These are phyloP conservation scores for Fusarium keratoplasticum DNA, from an alignment of 2,329 filamentous ascomycete species.

Conservation along the genomic window DNA sequence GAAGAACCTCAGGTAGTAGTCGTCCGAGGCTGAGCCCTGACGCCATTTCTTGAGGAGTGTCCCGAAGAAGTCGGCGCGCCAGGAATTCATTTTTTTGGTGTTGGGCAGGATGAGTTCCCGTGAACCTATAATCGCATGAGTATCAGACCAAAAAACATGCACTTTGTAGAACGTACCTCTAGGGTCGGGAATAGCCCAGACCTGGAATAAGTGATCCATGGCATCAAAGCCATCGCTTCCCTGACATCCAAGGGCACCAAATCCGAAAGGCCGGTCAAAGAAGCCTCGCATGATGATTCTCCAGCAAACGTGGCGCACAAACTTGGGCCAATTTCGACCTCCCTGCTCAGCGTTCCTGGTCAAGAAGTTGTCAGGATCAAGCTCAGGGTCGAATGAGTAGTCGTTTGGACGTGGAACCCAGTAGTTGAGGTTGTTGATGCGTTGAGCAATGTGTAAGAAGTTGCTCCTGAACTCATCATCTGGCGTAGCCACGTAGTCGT, in stretches of 20 bases:
- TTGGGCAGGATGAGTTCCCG: conserved; percentile 2
- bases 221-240: conserved; percentile 9
- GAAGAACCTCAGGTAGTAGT: conserved; percentile 6
- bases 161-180: not conserved
- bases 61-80: conserved; percentile 16
- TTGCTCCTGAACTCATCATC: conserved; percentile 13
- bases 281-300: conserved; percentile 10
- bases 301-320: conserved; percentile 22
- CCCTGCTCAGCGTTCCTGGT: conserved; percentile 15
- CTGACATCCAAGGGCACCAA: conserved; percentile 14
- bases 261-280: conserved; percentile 12
- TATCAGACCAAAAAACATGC: not conserved
- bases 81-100: conserved; percentile 20
- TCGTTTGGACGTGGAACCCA: conserved; percentile 1
- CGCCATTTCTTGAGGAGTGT: conserved; percentile 3
- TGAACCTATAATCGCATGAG: conserved; percentile 7
- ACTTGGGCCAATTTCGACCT: conserved; percentile 22
- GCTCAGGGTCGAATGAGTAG: not conserved
- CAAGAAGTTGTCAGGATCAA: conserved; percentile 15
- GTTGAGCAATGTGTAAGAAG: conserved; percentile 1
- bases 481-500: not conserved
- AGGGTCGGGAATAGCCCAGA: conserved; percentile 5
- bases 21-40: not conserved
- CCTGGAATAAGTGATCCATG: conserved; percentile 8
- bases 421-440: conserved; percentile 21